Evolutionary conservation across 2,329 filamentous ascomycete species (phyloP), one percentile per base, ranked within the genome.

Genomic region (Colletotrichum sp.): DNA sequence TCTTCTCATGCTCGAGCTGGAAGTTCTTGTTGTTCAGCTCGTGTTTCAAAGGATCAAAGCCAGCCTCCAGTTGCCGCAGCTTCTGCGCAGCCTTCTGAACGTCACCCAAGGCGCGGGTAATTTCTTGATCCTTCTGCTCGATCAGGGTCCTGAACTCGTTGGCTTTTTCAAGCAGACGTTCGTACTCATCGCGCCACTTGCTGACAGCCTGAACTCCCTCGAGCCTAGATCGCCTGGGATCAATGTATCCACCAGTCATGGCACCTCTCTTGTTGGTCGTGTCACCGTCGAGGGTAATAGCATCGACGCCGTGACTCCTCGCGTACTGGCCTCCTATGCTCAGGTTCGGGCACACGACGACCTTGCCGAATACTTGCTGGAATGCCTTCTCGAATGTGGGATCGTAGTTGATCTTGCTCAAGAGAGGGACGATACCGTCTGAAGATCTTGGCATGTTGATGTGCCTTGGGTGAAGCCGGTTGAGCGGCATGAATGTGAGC

Each of bases 241-340:
- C 97, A 77, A 98, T 94, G 82, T 94, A 99, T 80, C 97, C 97
- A 88, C 97, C 97, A 65, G 96, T 98, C 87, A 99, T 92, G 16
- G 96, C 96, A 85, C 97, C 97, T 80, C 96, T 94, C 86, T 98
- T 98, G 86, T 98, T 98, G 2, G 96, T 96, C 36, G 95, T 95
- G 84, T 99, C 96, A 84, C 97, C 97, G 73, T 99, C 96, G 5
- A 95, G 94, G 0, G 97, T 99, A 79, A 99, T 98, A 38, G 95
- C 96, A 80, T 96, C 96, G 28, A 99, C 93, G 21, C 94, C 94
- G 81, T 99, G 96, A 80, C 94, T 98, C 81, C 96, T 92, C 26
- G 97, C 95, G 82, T 98, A 98, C 82, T 98, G 96, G 15, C 94
- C 92, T 64, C 96, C 97, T 74, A 98, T 92, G 65, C 94, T 92